Conservation (phyloP, 2,329 filamentous ascomycete genomes). For the Claviceps digitariae region DNA sequence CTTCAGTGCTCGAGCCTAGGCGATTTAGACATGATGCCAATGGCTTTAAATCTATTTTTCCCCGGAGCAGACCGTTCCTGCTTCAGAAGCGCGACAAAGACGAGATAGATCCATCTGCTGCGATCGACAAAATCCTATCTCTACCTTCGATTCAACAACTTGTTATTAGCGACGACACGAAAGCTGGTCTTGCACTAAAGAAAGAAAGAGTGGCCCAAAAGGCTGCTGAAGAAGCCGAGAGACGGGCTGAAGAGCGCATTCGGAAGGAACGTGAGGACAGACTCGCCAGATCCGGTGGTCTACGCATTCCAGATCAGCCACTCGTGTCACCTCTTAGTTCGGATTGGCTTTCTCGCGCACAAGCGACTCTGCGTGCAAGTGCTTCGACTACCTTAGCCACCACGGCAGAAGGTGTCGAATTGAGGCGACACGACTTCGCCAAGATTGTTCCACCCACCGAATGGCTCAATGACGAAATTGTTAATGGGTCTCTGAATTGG, state of each 20-base stretch:
- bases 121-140: slow-evolving; percentile 15
- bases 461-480: slow-evolving; percentile 68
- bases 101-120: slow-evolving; percentile 7
- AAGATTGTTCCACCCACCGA: slow-evolving; percentile 40
- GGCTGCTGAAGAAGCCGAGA: slow-evolving; percentile 14
- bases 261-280: slow-evolving; percentile 9
- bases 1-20: neutral
- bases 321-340: slow-evolving; percentile 17
- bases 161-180: slow-evolving; percentile 16
- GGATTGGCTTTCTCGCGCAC: slow-evolving; percentile 14
- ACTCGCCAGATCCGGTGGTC: slow-evolving; percentile 17
- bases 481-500: slow-evolving; percentile 52
- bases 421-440: slow-evolving; percentile 46
- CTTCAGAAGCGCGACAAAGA: neutral
- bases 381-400: slow-evolving; percentile 25
- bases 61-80: neutral
- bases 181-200: slow-evolving; percentile 4
- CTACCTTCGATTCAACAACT: slow-evolving; percentile 14
- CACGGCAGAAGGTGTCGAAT: slow-evolving; percentile 34
- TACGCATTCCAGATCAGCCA: slow-evolving; percentile 15
- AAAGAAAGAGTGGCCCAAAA: slow-evolving; percentile 11
- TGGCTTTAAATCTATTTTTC: neutral
- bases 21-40: neutral
- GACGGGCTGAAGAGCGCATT: slow-evolving; percentile 12
- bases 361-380: slow-evolving; percentile 21